phyloP scores from a whole-genome alignment of 225 moss, liverwort and hornwort genomes.

The Sphagnum contortum region DNA sequence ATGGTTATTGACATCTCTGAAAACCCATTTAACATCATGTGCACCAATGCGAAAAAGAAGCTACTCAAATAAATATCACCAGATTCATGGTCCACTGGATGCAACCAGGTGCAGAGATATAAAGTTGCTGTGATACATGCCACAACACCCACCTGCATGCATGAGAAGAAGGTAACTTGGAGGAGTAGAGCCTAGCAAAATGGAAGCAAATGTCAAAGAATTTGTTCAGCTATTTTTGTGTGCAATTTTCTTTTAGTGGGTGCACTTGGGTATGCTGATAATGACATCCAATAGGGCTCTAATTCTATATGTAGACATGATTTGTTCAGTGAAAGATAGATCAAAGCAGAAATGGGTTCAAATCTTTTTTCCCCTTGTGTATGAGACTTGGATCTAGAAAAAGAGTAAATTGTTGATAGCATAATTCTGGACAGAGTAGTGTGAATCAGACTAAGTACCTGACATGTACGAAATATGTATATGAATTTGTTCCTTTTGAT shows the following conservation, averaged over 20 bases:
- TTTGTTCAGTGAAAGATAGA: too few species aligned
- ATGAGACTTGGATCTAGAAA: too few species aligned
- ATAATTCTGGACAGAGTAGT: too few species aligned
- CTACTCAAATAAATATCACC: conserved; percentile 19
- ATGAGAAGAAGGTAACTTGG: neutral
- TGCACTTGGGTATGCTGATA: neutral
- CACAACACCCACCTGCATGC: conserved; percentile 25
- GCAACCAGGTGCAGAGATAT: conserved; percentile 24
- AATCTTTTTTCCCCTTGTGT: too few species aligned
- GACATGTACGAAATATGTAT: conserved; percentile 42
- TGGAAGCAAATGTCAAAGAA: too few species aligned
- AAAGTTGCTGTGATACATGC: conserved; percentile 24
- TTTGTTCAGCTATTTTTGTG: neutral
- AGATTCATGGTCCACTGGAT: conserved; percentile 10
- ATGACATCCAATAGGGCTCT: too few species aligned
- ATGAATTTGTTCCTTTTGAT: conserved; percentile 24
- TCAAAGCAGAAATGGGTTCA: neutral
- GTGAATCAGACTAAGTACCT: conserved; percentile 11
- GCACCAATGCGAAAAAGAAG: conserved; percentile 28
- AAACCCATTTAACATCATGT: conserved; percentile 47
- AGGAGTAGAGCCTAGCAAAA: too few species aligned
- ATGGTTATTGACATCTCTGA: conserved; percentile 37
- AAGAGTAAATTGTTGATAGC: too few species aligned
- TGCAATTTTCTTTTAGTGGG: too few species aligned
- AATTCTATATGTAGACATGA: too few species aligned